A percentile compares a stretch with the other conserved stretches of the same genome.
Evolutionary conservation across 306 rosid species (phyloP).

Genomic region (Quercus agrifolia): DNA sequence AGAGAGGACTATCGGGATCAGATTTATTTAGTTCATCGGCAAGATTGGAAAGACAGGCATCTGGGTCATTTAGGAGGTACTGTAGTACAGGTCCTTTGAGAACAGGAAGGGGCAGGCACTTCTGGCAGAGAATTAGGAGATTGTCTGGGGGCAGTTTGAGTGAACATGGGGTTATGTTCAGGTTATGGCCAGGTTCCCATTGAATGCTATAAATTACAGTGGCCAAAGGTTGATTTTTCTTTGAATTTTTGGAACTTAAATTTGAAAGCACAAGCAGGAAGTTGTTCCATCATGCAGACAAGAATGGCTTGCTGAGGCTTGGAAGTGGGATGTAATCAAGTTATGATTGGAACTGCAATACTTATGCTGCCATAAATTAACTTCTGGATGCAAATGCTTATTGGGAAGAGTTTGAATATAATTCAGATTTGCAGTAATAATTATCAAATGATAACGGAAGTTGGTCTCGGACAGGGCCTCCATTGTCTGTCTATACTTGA

Average conservation of each 20-base stretch:
- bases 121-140: constrained; percentile 69
- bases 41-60: constrained; percentile 32
- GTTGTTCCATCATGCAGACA: not conserved
- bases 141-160: constrained; percentile 69
- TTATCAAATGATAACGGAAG: not conserved
- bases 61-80: constrained; percentile 57
- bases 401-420: constrained; percentile 21
- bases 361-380: constrained; percentile 19
- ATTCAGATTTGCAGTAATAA: constrained; percentile 1
- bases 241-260: constrained; percentile 9
- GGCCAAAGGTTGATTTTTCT: constrained; percentile 10
- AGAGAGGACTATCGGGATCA: constrained; percentile 47
- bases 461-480: not conserved
- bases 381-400: constrained; percentile 5
- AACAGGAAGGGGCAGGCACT: constrained; percentile 47
- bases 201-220: constrained; percentile 17
- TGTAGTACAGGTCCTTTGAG: constrained; percentile 65
- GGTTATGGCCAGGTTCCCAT: constrained; percentile 38
- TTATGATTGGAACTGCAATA: constrained; percentile 28
- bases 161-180: constrained; percentile 54
- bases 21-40: constrained; percentile 49
- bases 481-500: not conserved
- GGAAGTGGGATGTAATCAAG: constrained; percentile 27
- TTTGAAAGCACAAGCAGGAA: constrained; percentile 2
- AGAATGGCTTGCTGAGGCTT: constrained; percentile 10